phyloP scores from a whole-genome alignment of 2,329 filamentous ascomycete genomes.

The Alternaria ventricosa region DNA sequence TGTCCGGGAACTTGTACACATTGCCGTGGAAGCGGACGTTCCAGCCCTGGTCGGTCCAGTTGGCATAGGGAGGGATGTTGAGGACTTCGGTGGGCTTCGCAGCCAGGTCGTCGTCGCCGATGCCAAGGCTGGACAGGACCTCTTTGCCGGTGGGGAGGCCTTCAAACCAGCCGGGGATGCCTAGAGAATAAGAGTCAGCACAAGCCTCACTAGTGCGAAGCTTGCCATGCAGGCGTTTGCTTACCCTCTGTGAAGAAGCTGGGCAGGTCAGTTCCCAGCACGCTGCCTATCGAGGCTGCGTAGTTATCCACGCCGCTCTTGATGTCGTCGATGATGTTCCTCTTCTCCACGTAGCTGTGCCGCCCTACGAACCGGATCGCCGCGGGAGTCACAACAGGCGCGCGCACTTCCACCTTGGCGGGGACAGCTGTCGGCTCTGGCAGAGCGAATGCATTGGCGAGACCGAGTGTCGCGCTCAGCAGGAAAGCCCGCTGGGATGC shows the following conservation, averaged over 20 bases:
- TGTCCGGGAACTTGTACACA: conserved; percentile 79
- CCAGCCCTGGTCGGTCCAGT: conserved; percentile 80
- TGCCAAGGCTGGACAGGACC: conserved; percentile 67
- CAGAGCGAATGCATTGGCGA: conserved; percentile 35
- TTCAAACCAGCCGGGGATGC: conserved; percentile 70
- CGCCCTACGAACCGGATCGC: conserved; percentile 40
- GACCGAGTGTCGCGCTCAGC: conserved; percentile 25
- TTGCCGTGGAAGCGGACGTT: conserved; percentile 79
- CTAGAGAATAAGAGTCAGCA: conserved; percentile 28
- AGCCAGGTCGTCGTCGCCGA: conserved; percentile 64
- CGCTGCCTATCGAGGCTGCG: conserved; percentile 41
- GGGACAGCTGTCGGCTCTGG: conserved; percentile 43
- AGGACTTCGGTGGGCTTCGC: conserved; percentile 73
- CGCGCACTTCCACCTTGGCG: conserved; percentile 35
- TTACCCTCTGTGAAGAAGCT: conserved; percentile 47
- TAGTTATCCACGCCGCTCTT: conserved; percentile 39
- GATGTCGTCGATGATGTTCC: conserved; percentile 43
- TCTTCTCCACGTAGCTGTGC: conserved; percentile 42
- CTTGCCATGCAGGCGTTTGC: conserved; percentile 7
- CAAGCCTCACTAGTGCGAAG: conserved; percentile 23
- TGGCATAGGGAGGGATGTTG: conserved; percentile 71
- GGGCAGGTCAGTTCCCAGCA: conserved; percentile 44
- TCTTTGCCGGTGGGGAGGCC: conserved; percentile 67
- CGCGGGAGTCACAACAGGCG: conserved; percentile 43
- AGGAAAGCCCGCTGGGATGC: conserved; percentile 29